Base-by-base conservation (phyloP, 306 rosid genomes). In the Trifolium subterraneum region DNA sequence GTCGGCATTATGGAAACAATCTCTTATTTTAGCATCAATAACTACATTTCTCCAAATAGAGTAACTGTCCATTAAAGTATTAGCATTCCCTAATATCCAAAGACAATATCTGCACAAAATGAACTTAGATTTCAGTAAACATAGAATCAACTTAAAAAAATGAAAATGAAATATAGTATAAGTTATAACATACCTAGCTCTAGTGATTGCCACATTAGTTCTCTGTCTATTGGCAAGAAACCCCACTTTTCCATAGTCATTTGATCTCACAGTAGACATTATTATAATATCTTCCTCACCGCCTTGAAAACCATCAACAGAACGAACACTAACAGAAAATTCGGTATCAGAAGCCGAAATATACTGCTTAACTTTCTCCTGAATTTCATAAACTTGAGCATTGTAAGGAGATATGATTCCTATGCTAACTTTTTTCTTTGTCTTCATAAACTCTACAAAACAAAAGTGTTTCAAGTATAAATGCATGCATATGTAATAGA, bases 251-350 rank as follows among this genome's bases (percentile, higher is more conserved):
- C 88, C 88, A 4, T 23, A 60, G 7, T 8, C 73, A 31, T 84
- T 84, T 8, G 74, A 61, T 63, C 86, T 80, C 27, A 81, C 85
- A 8, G 88, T 76, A 6, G 80, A 84, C 10, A 56, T 64, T 20
- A 74, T 48, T 6, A 86, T 84, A 10, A 88, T 83, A 59, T 88
- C 92, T 56, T 86, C 87, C 36, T 88, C 90, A 1, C 87, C 88
- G 1, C 92, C 92, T 88, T 88, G 92, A 78, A 88, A 84, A 4
- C 90, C 90, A 79, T 86, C 88, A 16, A 88, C 78, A 20, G 87
- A 74, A 7, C 84, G 87, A 47, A 86, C 86, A 60, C 78, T 84
- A 20, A 86, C 73, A 18, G 61, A 71, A 70, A 86, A 88, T 7
- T 66, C 75, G 7, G 60, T 2, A 10, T 65, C 33, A 4, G 56